phyloP scores from a whole-genome alignment of 208 protist species.

The Leishmania martiniquensis region DNA sequence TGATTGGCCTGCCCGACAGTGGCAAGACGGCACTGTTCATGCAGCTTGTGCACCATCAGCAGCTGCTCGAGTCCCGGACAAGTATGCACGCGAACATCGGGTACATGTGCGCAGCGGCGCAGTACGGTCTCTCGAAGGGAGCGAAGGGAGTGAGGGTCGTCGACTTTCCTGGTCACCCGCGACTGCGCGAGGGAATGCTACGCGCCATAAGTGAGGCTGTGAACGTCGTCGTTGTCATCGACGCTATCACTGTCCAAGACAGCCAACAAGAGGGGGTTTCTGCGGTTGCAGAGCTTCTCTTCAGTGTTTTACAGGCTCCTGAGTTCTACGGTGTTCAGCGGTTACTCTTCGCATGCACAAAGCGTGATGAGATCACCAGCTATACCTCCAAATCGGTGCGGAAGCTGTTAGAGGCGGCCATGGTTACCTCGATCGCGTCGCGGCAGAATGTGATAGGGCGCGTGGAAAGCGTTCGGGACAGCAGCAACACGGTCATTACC shows the following conservation, averaged over 20 bases:
- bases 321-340: slow-evolving; percentile 69
- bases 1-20: slow-evolving; percentile 68
- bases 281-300: slow-evolving; percentile 75
- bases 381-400: slow-evolving; percentile 78
- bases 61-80: slow-evolving; percentile 41
- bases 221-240: slow-evolving; percentile 74
- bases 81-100: slow-evolving; percentile 73
- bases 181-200: slow-evolving; percentile 58
- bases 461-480: slow-evolving; percentile 69
- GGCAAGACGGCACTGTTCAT: slow-evolving; percentile 86
- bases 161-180: slow-evolving; percentile 83
- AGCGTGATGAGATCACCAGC: slow-evolving; percentile 84
- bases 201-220: slow-evolving; percentile 47
- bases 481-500: slow-evolving; percentile 41
- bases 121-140: neutral
- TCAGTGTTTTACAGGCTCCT: slow-evolving; percentile 60
- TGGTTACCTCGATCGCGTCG: slow-evolving; percentile 52
- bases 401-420: slow-evolving; percentile 72
- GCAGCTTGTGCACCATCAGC: slow-evolving; percentile 43
- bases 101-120: slow-evolving; percentile 7
- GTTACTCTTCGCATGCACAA: slow-evolving; percentile 78
- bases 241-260: slow-evolving; percentile 79
- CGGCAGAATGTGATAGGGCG: slow-evolving; percentile 54
- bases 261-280: slow-evolving; percentile 66
- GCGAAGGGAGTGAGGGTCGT: slow-evolving; percentile 36